phyloP scores from a whole-genome alignment of 768 basidiomycete species.

The Amanita thiersii region DNA sequence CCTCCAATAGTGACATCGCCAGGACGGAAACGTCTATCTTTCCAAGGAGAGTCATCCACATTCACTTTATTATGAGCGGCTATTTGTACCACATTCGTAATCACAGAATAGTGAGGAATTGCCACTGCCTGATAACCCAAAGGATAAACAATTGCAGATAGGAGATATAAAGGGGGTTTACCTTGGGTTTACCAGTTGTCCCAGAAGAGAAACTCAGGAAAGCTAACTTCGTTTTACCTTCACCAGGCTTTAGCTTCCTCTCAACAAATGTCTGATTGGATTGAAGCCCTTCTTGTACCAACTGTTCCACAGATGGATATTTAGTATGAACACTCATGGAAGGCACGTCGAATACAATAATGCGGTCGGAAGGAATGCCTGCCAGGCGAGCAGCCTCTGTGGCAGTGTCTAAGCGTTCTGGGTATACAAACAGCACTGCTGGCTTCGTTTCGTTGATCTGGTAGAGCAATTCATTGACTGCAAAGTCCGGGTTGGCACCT shows the following conservation, averaged over 20 bases:
- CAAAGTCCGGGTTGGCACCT: conserved; percentile 58
- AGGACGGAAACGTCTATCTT: conserved; percentile 45
- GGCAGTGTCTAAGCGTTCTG: conserved; percentile 34
- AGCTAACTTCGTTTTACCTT: conserved; percentile 63
- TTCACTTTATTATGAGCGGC: conserved; percentile 45
- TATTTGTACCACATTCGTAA: conserved; percentile 56
- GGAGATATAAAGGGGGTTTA: conserved; percentile 12
- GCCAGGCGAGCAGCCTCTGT: conserved; percentile 28
- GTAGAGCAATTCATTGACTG: conserved; percentile 43
- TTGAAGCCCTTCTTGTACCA: conserved; percentile 42
- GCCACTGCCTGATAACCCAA: conserved; percentile 38
- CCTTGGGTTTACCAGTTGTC: conserved; percentile 72
- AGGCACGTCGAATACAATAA: conserved; percentile 35
- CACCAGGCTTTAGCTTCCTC: conserved; percentile 41
- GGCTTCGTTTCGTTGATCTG: conserved; percentile 46
- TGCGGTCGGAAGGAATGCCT: conserved; percentile 30
- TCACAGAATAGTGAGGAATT: conserved; percentile 49
- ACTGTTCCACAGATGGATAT: conserved; percentile 30
- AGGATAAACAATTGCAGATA: not conserved
- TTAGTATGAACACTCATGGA: conserved; percentile 2
- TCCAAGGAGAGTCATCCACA: conserved; percentile 31
- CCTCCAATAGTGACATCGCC: conserved; percentile 58
- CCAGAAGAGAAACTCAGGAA: conserved; percentile 67
- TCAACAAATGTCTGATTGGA: conserved; percentile 35
- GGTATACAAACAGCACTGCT: conserved; percentile 36